A percentile compares a stretch with the other conserved stretches of the same genome.
Evolutionary conservation across 1,284 basidiomycete genomes (phyloP).

Genomic region (Pisolithus thermaeus): DNA sequence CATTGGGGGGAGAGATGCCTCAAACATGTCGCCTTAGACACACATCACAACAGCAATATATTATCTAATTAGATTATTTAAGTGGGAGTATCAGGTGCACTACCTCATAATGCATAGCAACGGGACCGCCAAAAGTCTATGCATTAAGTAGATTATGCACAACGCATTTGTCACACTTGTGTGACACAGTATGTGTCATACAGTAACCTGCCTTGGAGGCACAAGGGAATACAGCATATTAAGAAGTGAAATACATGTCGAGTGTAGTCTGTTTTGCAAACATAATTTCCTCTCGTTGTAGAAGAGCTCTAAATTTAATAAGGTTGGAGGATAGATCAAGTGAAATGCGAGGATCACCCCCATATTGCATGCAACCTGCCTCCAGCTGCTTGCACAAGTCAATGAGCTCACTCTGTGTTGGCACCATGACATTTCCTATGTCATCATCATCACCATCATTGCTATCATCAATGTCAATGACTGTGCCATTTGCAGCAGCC

Average conservation of each 20-base stretch:
- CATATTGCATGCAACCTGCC: slow-evolving; percentile 7
- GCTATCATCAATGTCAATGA: slow-evolving; percentile 3
- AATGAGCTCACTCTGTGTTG: background rate
- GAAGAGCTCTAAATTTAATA: background rate
- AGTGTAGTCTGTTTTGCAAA: background rate
- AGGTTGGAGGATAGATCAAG: background rate
- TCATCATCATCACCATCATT: background rate
- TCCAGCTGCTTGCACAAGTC: slow-evolving; percentile 4
- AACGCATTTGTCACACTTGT: no score
- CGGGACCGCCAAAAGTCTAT: no score
- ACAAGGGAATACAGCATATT: background rate
- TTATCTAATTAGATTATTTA: no score
- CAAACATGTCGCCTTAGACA: no score
- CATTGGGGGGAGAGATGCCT: no score
- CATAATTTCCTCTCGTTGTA: background rate
- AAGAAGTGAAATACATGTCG: background rate
- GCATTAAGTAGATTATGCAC: no score
- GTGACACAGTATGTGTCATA: background rate
- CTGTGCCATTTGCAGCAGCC: slow-evolving; percentile 1
- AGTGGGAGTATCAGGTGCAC: no score
- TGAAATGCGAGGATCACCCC: background rate
- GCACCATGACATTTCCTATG: background rate
- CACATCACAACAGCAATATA: no score
- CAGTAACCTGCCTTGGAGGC: background rate
- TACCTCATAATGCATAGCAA: no score